A percentile compares a stretch with the other conserved stretches of the same genome.
Evolutionary conservation across 345 rosid genomes (phyloP).

Genomic region (Draba incana): DNA sequence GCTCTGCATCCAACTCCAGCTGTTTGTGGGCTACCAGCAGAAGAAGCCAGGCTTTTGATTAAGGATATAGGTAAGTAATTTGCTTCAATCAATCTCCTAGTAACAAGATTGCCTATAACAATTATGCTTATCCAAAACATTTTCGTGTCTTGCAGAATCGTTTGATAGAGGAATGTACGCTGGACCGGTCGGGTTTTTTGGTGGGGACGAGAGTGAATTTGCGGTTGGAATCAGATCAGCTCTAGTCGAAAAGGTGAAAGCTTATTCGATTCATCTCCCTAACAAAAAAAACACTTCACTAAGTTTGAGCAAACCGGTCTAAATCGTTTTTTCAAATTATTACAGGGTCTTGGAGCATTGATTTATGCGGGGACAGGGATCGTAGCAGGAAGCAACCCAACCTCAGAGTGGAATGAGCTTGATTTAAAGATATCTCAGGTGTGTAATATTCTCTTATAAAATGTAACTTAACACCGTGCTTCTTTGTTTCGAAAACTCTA

Average conservation of each 20-base stretch:
- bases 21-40: slow-evolving; percentile 93
- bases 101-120: neutral
- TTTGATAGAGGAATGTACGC: slow-evolving; percentile 98
- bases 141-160: slow-evolving; percentile 49
- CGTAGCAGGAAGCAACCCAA: slow-evolving; percentile 84
- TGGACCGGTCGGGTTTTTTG: slow-evolving; percentile 96
- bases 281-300: neutral
- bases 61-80: slow-evolving; percentile 65
- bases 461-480: neutral
- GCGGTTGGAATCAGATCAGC: slow-evolving; percentile 97
- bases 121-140: slow-evolving; percentile 12
- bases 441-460: neutral
- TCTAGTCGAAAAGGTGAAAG: slow-evolving; percentile 72
- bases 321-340: neutral
- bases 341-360: slow-evolving; percentile 80
- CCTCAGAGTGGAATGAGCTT: slow-evolving; percentile 91
- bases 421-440: slow-evolving; percentile 98
- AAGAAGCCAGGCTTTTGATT: slow-evolving; percentile 82
- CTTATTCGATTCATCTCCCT: slow-evolving; percentile 1
- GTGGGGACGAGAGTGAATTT: slow-evolving; percentile 95
- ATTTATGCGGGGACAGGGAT: slow-evolving; percentile 94
- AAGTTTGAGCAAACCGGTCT: slow-evolving; percentile 9
- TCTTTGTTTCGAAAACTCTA: neutral
- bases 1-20: slow-evolving; percentile 97
- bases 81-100: slow-evolving; percentile 4